Evolutionary conservation across 2,329 filamentous ascomycete species (phyloP), one percentile per base, ranked within the genome.

Genomic region (Cryphonectria japonica): DNA sequence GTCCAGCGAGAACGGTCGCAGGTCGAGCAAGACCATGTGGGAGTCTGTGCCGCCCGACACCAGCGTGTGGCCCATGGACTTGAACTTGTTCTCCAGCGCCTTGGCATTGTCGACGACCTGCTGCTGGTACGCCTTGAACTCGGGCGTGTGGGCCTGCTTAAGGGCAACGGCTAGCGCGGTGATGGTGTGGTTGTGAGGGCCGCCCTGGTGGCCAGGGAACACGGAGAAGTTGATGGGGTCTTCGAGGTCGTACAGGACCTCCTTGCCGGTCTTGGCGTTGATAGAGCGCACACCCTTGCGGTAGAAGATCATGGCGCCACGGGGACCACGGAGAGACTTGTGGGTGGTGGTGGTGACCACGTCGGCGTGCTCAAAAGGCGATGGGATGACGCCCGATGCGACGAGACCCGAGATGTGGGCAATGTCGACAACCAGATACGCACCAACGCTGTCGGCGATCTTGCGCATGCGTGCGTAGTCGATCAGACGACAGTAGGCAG

Each of bases 301-400:
- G 91, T 95, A 99, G 90, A 99, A 99, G 85, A 99, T 99, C 96
- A 99, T 99, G 81, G 96, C 96, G 79, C 96, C 96, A 82, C 96
- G 94, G 72, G 96, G 96, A 72, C 96, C 96, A 83, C 96, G 94
- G 77, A 99, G 92, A 69, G 95, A 98, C 89, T 99, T 99, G 91
- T 99, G 96, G 63, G 96, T 99, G 74, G 96, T 99, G 74, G 96
- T 99, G 74, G 96, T 99, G 77, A 99, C 96, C 71, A 99, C 92
- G 80, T 99, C 96, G 76, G 96, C 95, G 82, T 97, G 86, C 74
- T 90, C 87, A 86, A 99, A 99, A 61, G 96, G 96, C 65, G 93
- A 95, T 74, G 95, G 94, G 80, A 98, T 96, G 76, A 98, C 96
- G 77, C 91, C 93, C 73, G 94, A 94, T 66, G 96, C 94, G 75